Conservation (phyloP, 495 filamentous ascomycete genomes). For the Aspergillus avenaceus region DNA sequence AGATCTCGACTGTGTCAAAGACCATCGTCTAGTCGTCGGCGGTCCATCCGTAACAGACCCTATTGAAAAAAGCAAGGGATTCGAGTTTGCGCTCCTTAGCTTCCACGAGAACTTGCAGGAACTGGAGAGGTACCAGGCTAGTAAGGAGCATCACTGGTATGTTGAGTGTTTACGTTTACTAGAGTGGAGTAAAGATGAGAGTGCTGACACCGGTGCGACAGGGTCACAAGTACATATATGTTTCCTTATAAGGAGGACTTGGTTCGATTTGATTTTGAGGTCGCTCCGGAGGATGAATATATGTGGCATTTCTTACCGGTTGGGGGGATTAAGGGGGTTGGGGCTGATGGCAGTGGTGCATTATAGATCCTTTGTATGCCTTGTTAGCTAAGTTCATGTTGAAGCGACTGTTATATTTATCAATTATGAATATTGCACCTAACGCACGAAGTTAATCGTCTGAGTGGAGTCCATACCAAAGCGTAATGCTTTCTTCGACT, state of each 20-base stretch:
- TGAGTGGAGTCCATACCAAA: too few relatives aligned
- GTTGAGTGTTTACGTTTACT: neutral
- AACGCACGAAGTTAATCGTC: too few relatives aligned
- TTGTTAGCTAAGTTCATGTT: too few relatives aligned
- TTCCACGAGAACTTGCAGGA: constrained; percentile 27
- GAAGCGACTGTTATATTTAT: too few relatives aligned
- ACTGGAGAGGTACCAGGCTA: constrained; percentile 30
- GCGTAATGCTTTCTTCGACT: too few relatives aligned
- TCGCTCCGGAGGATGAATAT: constrained; percentile 27
- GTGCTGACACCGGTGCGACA: too few relatives aligned
- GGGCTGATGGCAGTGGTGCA: too few relatives aligned
- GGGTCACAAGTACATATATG: constrained; percentile 31
- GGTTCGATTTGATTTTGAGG: constrained; percentile 35
- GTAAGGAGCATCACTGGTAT: constrained; percentile 32
- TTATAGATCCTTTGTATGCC: too few relatives aligned
- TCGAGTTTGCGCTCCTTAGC: constrained; percentile 33
- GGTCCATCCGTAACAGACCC: constrained; percentile 33
- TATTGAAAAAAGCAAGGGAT: constrained; percentile 34
- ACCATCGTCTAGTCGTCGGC: constrained; percentile 28
- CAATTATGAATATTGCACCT: too few relatives aligned
- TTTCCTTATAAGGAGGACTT: constrained; percentile 35
- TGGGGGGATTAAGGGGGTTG: too few relatives aligned
- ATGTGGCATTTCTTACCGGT: constrained; percentile 16
- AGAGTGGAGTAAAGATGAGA: neutral
- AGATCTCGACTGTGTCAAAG: constrained; percentile 25